Evolutionary conservation across 2,329 filamentous ascomycete species (phyloP).

Genomic region (Colletotrichum cereale): DNA sequence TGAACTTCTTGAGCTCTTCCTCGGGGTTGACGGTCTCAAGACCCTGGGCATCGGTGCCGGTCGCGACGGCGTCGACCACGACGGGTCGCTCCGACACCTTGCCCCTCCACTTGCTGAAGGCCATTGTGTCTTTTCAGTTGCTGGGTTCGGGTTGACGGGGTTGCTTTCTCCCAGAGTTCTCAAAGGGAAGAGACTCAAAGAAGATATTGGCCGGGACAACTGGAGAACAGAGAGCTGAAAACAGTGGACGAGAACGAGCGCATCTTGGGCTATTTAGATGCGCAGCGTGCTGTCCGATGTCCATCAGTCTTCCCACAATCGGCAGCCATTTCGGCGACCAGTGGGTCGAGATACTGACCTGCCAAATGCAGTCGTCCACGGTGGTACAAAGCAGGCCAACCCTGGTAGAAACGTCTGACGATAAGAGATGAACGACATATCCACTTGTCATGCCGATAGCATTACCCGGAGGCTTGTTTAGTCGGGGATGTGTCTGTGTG

Average conservation of each 20-base stretch:
- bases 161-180: constrained; percentile 25
- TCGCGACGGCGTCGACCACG: constrained; percentile 53
- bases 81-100: constrained; percentile 58
- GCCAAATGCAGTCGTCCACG: constrained; percentile 32
- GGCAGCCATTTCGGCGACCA: constrained; percentile 25
- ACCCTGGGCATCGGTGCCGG: constrained; percentile 54
- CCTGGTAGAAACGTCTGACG: constrained; percentile 28
- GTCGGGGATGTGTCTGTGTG: neutral
- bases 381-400: constrained; percentile 16
- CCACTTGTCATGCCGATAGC: neutral
- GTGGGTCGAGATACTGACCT: constrained; percentile 38
- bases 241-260: neutral
- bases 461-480: constrained; percentile 30
- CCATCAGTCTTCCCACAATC: neutral
- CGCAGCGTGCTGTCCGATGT: neutral
- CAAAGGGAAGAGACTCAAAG: constrained; percentile 28
- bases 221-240: neutral
- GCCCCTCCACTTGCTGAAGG: constrained; percentile 58
- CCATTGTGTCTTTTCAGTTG: constrained; percentile 21
- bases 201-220: constrained; percentile 18
- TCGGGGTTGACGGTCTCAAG: constrained; percentile 57
- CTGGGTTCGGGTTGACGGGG: neutral
- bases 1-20: constrained; percentile 55
- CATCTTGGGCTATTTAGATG: constrained; percentile 35
- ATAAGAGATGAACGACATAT: constrained; percentile 13